These are phyloP conservation scores for Ustulina deusta DNA, from an alignment of 2,329 filamentous ascomycete species.

Conservation along the genomic window DNA sequence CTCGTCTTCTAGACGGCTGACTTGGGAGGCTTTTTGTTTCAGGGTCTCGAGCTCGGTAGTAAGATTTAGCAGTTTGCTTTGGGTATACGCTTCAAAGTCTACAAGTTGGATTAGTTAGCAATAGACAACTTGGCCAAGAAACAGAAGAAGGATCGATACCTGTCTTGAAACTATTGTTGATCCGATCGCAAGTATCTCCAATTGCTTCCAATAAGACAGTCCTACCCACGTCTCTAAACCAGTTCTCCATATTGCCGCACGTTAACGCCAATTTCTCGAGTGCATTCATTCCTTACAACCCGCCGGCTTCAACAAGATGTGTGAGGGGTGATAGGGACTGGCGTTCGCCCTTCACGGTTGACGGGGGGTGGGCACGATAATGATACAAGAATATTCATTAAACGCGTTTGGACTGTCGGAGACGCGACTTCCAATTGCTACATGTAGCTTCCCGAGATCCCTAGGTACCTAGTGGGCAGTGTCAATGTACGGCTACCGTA, in stretches of 20 bases:
- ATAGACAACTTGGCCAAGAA: not conserved
- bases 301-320: not conserved
- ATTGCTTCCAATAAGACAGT: constrained; percentile 48
- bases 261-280: not conserved
- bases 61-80: constrained; percentile 44
- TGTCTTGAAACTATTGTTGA: constrained; percentile 45
- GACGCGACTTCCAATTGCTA: not conserved
- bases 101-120: constrained; percentile 6
- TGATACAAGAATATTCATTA: not conserved
- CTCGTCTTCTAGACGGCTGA: constrained; percentile 56
- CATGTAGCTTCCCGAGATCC: too few species aligned
- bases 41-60: constrained; percentile 54
- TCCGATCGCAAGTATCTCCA: constrained; percentile 43
- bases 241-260: constrained; percentile 46
- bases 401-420: not conserved
- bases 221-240: constrained; percentile 49
- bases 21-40: constrained; percentile 49
- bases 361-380: not conserved
- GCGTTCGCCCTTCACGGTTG: too few species aligned
- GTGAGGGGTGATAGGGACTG: not conserved
- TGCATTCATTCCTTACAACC: not conserved
- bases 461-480: too few species aligned
- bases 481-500: too few species aligned
- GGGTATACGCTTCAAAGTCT: constrained; percentile 39
- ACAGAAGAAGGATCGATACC: constrained; percentile 40